Conservation (phyloP, 2,329 filamentous ascomycete genomes). For the Sporothrix protearum region DNA sequence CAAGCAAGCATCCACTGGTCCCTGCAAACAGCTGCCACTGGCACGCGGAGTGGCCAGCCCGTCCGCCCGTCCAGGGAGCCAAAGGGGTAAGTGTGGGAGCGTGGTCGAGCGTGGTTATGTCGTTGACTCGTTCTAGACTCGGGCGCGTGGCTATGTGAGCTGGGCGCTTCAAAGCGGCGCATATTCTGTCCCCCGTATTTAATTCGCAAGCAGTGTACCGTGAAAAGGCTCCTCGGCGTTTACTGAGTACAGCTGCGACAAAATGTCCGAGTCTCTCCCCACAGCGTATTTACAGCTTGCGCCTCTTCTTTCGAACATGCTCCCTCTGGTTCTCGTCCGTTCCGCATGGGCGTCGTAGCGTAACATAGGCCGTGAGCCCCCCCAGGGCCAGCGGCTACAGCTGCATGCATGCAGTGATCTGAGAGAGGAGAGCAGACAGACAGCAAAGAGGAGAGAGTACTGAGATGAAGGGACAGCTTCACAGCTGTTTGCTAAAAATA, state of each 20-base stretch:
- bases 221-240: not conserved
- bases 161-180: slow-evolving; percentile 10
- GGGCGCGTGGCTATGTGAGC: slow-evolving; percentile 10
- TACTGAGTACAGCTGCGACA: not conserved
- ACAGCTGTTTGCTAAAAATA: slow-evolving; percentile 6
- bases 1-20: not conserved
- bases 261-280: not conserved
- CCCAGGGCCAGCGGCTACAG: slow-evolving; percentile 11
- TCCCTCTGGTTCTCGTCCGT: not conserved
- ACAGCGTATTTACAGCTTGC: not conserved
- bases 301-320: not conserved
- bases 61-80: not conserved
- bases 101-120: not conserved
- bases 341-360: not conserved
- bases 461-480: not conserved
- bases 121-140: slow-evolving; percentile 1
- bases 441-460: not conserved
- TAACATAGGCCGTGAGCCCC: not conserved
- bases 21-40: not conserved
- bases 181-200: not conserved
- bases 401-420: slow-evolving; percentile 14
- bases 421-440: not conserved
- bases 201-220: not conserved
- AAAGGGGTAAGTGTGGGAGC: not conserved
- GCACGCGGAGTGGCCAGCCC: slow-evolving; percentile 7